These are phyloP conservation scores for Passiflora organensis DNA, from an alignment of 345 rosid genomes.

Conservation along the genomic window DNA sequence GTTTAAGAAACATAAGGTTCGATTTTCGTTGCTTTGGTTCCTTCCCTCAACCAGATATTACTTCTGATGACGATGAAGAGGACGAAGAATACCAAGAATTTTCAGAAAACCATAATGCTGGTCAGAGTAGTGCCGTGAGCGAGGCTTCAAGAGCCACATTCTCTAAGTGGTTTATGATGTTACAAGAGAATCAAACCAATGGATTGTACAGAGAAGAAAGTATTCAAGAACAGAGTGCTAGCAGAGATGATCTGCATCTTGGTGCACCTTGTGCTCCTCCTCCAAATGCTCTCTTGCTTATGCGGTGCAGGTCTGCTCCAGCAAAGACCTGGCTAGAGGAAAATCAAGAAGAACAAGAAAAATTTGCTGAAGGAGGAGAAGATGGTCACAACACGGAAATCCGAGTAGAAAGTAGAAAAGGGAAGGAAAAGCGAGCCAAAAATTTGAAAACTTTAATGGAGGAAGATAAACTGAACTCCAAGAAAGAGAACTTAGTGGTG, in stretches of 20 bases:
- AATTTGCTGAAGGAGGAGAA: conserved; percentile 9
- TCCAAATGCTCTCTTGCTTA: conserved; percentile 66
- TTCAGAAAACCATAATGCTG: conserved; percentile 14
- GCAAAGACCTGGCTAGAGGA: conserved; percentile 52
- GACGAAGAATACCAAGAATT: conserved; percentile 35
- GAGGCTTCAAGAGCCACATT: conserved; percentile 52
- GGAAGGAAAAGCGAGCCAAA: conserved; percentile 20
- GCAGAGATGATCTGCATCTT: conserved; percentile 1
- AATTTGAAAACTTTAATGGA: conserved; percentile 51
- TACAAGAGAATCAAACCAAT: conserved; percentile 49
- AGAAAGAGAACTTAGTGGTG: conserved; percentile 35
- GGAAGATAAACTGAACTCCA: conserved; percentile 38
- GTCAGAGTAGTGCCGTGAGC: conserved; percentile 4
- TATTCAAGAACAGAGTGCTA: conserved; percentile 12
- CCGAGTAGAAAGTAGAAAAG: background rate
- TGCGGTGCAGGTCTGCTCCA: conserved; percentile 84
- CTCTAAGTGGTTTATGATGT: conserved; percentile 73
- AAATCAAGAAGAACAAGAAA: conserved; percentile 20
- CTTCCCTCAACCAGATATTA: conserved; percentile 42
- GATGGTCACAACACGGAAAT: conserved; percentile 15
- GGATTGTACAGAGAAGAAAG: conserved; percentile 17
- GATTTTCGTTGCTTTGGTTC: conserved; percentile 68
- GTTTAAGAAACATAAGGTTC: conserved; percentile 47
- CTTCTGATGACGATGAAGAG: conserved; percentile 40
- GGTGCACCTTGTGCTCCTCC: conserved; percentile 52